These are phyloP conservation scores for Maudiozyma humilis DNA, from an alignment of 1,139 yeast genomes.

Conservation along the genomic window DNA sequence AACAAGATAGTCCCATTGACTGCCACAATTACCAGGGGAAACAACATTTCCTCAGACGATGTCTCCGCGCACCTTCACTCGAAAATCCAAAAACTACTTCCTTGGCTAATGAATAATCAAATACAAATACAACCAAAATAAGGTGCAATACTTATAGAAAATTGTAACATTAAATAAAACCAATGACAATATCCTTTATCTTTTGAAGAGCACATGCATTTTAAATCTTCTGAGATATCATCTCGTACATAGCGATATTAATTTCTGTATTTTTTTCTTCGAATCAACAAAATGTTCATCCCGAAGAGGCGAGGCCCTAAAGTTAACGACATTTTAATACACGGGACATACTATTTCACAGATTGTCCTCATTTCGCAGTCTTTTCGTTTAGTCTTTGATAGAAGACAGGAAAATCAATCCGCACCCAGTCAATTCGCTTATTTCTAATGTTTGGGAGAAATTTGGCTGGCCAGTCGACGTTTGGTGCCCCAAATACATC, in stretches of 20 bases:
- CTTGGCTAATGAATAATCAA: constrained; percentile 9
- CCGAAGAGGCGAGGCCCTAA: background rate
- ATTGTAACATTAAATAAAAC: background rate
- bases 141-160: background rate
- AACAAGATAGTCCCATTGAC: background rate
- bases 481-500: constrained; percentile 26
- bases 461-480: constrained; percentile 19
- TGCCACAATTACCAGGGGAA: constrained; percentile 4
- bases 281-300: constrained; percentile 3
- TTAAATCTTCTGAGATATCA: too few species aligned
- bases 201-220: too few species aligned
- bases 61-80: constrained; percentile 4
- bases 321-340: too few species aligned
- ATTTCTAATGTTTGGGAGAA: constrained; percentile 22
- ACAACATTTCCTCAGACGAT: background rate
- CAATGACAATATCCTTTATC: too few species aligned
- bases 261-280: background rate
- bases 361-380: too few species aligned
- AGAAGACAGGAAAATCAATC: background rate
- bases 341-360: too few species aligned
- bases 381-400: too few species aligned
- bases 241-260: background rate
- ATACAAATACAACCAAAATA: background rate
- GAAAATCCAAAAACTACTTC: constrained; percentile 7
- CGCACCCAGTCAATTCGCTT: background rate